A percentile compares a stretch with the other conserved stretches of the same genome.
Conservation (phyloP, 2,329 filamentous ascomycete genomes). For the Aspergillus brasiliensis region DNA sequence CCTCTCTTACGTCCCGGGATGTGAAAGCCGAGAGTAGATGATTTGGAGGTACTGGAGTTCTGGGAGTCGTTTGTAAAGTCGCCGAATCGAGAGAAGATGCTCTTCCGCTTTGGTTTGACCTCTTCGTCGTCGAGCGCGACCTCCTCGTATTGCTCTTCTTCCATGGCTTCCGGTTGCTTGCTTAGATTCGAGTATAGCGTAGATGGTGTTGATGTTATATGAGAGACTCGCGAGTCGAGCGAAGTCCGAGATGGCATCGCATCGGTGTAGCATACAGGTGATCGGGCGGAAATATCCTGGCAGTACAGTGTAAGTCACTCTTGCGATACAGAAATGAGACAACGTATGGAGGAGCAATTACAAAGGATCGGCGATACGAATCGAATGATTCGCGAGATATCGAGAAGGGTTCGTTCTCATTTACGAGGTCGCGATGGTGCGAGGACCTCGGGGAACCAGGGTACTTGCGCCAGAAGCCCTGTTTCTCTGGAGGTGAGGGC, state of each 20-base stretch:
- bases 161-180: constrained; percentile 59
- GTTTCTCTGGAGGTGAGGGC: constrained; percentile 88
- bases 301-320: constrained; percentile 14
- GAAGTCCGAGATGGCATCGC: constrained; percentile 69
- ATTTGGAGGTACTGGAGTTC: constrained; percentile 42
- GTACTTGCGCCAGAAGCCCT: constrained; percentile 70
- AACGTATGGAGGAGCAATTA: constrained; percentile 51
- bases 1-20: constrained; percentile 72
- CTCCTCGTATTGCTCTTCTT: constrained; percentile 85
- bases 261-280: constrained; percentile 67
- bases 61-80: constrained; percentile 52
- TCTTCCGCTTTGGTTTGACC: constrained; percentile 69
- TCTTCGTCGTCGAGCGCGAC: constrained; percentile 79
- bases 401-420: constrained; percentile 88
- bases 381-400: constrained; percentile 97
- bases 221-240: constrained; percentile 72
- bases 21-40: constrained; percentile 61
- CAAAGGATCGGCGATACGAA: constrained; percentile 93
- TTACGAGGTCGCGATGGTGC: constrained; percentile 65
- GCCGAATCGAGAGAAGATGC: constrained; percentile 76
- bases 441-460: constrained; percentile 52
- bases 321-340: neutral
- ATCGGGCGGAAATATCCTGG: constrained; percentile 87
- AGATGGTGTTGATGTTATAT: constrained; percentile 64
- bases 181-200: constrained; percentile 59